phyloP scores from a whole-genome alignment of 2,329 filamentous ascomycete genomes.

The Raffaelea arxii region DNA sequence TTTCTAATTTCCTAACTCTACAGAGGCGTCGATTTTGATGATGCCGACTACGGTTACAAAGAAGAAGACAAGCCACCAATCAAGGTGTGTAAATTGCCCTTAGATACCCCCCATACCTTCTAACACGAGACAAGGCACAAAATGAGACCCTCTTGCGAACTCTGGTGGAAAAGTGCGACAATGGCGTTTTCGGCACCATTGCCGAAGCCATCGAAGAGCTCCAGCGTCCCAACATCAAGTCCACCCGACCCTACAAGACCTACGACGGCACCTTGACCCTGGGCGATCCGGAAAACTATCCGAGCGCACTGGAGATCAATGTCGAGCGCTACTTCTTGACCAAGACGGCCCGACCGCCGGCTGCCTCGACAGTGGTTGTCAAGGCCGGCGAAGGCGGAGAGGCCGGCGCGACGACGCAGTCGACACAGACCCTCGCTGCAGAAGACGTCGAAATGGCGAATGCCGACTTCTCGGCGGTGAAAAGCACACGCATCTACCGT shows the following conservation, averaged over 20 bases:
- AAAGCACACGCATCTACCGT: conserved; percentile 68
- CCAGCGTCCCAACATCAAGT: conserved; percentile 66
- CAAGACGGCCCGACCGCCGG: conserved; percentile 62
- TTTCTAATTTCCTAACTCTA: too few relatives aligned
- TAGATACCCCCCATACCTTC: neutral
- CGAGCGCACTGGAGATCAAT: conserved; percentile 68
- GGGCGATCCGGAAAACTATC: conserved; percentile 64
- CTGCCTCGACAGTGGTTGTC: conserved; percentile 67
- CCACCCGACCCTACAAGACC: conserved; percentile 62
- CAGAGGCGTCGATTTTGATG: conserved; percentile 89
- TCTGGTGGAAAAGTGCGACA: conserved; percentile 55
- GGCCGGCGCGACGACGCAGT: conserved; percentile 33
- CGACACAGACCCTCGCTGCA: conserved; percentile 38
- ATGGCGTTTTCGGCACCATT: conserved; percentile 72
- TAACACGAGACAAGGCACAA: conserved; percentile 31
- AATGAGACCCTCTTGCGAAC: conserved; percentile 63
- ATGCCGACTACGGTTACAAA: conserved; percentile 79
- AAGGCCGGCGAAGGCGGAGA: conserved; percentile 36
- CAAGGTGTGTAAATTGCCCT: conserved; percentile 44
- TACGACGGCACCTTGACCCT: conserved; percentile 75
- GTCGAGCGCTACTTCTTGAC: conserved; percentile 88
- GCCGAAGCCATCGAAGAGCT: conserved; percentile 77
- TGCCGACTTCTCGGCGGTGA: conserved; percentile 56
- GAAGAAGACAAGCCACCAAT: conserved; percentile 69
- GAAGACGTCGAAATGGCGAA: conserved; percentile 35